phyloP scores from a whole-genome alignment of 805 yeast species.

The Suhomyces tanzawaensis region DNA sequence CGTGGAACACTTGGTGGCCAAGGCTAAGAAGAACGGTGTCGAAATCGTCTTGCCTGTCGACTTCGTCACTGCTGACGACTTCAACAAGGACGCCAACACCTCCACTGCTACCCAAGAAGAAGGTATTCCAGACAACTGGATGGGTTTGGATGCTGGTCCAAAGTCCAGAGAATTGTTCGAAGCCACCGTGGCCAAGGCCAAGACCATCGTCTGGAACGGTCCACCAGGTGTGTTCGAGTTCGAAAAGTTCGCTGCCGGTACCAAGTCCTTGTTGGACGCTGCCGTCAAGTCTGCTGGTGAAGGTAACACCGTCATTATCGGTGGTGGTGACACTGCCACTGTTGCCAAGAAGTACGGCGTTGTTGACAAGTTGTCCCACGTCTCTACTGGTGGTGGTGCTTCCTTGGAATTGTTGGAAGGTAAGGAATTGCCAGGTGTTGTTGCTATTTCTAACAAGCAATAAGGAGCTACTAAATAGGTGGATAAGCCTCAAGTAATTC shows the following conservation, averaged over 20 bases:
- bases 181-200: slow-evolving; percentile 83
- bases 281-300: slow-evolving; percentile 80
- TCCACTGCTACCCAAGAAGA: slow-evolving; percentile 81
- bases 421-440: slow-evolving; percentile 97
- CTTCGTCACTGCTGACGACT: slow-evolving; percentile 92
- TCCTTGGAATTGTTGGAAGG: slow-evolving; percentile 98
- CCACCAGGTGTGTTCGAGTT: slow-evolving; percentile 99
- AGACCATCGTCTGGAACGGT: slow-evolving; percentile 99
- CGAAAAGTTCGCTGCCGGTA: slow-evolving; percentile 86
- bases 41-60: slow-evolving; percentile 93
- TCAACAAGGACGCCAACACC: slow-evolving; percentile 85
- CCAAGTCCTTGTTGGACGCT: slow-evolving; percentile 86
- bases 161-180: slow-evolving; percentile 78
- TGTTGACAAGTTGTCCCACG: slow-evolving; percentile 94
- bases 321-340: slow-evolving; percentile 99
- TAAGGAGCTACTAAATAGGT: slow-evolving; percentile 3
- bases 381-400: slow-evolving; percentile 99
- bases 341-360: slow-evolving; percentile 98
- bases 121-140: slow-evolving; percentile 94
- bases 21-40: slow-evolving; percentile 95
- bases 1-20: slow-evolving; percentile 86
- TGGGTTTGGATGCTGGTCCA: slow-evolving; percentile 96
- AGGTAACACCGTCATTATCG: slow-evolving; percentile 94
- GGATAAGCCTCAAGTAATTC: background rate
- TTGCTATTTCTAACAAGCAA: slow-evolving; percentile 75